Percentiles rank a stretch among this genome's conserved stretches.
Evolutionary conservation across 1,139 yeast genomes (phyloP).

Genomic region (Meyerozyma sp.): DNA sequence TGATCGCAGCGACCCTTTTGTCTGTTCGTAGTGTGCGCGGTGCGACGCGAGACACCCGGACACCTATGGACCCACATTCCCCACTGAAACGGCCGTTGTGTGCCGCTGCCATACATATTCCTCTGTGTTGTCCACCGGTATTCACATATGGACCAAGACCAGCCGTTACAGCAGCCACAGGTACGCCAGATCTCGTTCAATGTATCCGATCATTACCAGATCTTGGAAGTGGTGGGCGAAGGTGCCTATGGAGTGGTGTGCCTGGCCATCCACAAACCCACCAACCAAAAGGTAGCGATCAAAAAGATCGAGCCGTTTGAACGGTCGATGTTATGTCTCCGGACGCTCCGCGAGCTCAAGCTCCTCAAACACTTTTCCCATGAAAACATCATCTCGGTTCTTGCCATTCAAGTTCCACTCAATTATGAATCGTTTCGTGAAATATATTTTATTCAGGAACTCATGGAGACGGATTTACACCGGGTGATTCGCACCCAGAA

Average conservation of each 20-base stretch:
- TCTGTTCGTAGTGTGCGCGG: neutral
- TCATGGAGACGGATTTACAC: conserved; percentile 94
- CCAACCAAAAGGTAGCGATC: conserved; percentile 88
- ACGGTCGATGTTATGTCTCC: conserved; percentile 81
- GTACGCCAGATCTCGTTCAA: conserved; percentile 64
- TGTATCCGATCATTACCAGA: conserved; percentile 82
- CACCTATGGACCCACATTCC: neutral
- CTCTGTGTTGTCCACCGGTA: neutral
- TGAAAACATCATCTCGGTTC: conserved; percentile 85
- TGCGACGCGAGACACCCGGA: neutral
- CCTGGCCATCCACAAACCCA: conserved; percentile 83
- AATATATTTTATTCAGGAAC: conserved; percentile 88
- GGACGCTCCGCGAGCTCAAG: conserved; percentile 88
- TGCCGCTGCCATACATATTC: neutral
- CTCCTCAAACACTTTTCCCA: conserved; percentile 82
- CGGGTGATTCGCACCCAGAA: conserved; percentile 83
- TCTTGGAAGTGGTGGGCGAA: conserved; percentile 80
- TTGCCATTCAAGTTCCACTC: conserved; percentile 87
- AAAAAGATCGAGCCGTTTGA: conserved; percentile 94
- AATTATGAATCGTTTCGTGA: conserved; percentile 73
- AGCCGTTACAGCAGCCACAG: conserved; percentile 2
- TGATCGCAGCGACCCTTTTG: neutral
- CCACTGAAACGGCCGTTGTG: neutral
- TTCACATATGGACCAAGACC: neutral
- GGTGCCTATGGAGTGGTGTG: conserved; percentile 99